Conservation (phyloP, 108 stramenopile genomes). For the Pseudonitzschia pungens region DNA sequence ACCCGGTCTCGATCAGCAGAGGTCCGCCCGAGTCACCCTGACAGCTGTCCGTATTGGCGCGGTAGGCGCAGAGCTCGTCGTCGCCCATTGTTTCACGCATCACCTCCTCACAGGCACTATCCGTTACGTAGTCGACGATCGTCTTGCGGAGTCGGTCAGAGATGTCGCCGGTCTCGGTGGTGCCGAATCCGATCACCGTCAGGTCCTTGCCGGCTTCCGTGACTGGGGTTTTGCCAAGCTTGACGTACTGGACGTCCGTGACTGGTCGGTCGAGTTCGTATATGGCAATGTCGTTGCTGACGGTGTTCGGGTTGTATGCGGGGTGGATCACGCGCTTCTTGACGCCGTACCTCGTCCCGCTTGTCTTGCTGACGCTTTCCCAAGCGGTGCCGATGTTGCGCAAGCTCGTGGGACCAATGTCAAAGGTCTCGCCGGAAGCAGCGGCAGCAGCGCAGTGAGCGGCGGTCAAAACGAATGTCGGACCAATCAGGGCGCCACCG, state of each 20-base stretch:
- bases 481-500: conserved; percentile 48
- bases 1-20: conserved; percentile 28
- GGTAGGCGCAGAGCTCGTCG: conserved; percentile 41
- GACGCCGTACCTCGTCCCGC: background rate
- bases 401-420: background rate
- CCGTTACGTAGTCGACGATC: conserved; percentile 31
- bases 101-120: conserved; percentile 22
- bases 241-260: background rate
- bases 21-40: conserved; percentile 35
- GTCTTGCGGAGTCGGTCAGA: conserved; percentile 17
- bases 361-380: background rate
- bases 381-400: background rate
- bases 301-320: background rate
- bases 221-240: background rate
- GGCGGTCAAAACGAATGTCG: conserved; percentile 46
- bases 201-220: background rate
- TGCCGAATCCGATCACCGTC: conserved; percentile 33
- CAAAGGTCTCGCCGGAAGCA: background rate
- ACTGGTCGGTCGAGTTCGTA: background rate
- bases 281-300: background rate
- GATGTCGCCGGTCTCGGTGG: background rate
- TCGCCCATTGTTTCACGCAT: conserved; percentile 4
- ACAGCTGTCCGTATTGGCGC: background rate
- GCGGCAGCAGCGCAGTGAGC: conserved; percentile 59
- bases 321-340: conserved; percentile 5